Percentiles rank a stretch among this genome's conserved stretches.
These are phyloP conservation scores for Alternaria sp. DNA, from an alignment of 2,329 filamentous ascomycete species.

Conservation along the genomic window DNA sequence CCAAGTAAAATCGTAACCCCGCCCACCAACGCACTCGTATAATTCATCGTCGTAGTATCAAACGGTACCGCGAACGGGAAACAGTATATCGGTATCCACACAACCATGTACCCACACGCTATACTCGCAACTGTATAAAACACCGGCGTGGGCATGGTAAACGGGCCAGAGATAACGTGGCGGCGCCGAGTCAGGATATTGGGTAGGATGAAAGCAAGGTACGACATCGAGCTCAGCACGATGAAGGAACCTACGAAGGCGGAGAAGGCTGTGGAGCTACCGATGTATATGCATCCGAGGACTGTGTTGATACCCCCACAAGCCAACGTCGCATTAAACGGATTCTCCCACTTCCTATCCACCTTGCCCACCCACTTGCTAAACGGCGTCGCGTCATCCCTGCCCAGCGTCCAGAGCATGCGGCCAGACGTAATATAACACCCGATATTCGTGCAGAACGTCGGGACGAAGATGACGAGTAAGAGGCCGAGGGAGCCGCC, in stretches of 20 bases:
- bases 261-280: slow-evolving; percentile 65
- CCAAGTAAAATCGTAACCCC: slow-evolving; percentile 59
- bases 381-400: slow-evolving; percentile 64
- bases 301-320: slow-evolving; percentile 60
- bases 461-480: slow-evolving; percentile 61
- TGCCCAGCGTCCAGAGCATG: slow-evolving; percentile 67
- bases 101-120: slow-evolving; percentile 63
- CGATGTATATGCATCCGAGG: slow-evolving; percentile 69
- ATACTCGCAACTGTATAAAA: slow-evolving; percentile 59
- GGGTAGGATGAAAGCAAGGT: slow-evolving; percentile 67
- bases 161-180: slow-evolving; percentile 63
- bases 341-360: slow-evolving; percentile 54
- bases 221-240: slow-evolving; percentile 62
- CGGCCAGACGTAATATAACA: slow-evolving; percentile 67
- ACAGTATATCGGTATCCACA: slow-evolving; percentile 69
- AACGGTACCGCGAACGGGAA: slow-evolving; percentile 59
- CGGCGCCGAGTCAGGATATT: slow-evolving; percentile 48
- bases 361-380: slow-evolving; percentile 57
- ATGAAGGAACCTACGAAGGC: slow-evolving; percentile 69
- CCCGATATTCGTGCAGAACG: slow-evolving; percentile 60
- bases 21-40: slow-evolving; percentile 59
- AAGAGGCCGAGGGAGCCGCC: slow-evolving; percentile 53
- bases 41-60: slow-evolving; percentile 60
- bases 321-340: slow-evolving; percentile 62
- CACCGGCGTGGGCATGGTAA: slow-evolving; percentile 55